phyloP scores from a whole-genome alignment of 257 asterid species.

The Marsdenia floribunda region DNA sequence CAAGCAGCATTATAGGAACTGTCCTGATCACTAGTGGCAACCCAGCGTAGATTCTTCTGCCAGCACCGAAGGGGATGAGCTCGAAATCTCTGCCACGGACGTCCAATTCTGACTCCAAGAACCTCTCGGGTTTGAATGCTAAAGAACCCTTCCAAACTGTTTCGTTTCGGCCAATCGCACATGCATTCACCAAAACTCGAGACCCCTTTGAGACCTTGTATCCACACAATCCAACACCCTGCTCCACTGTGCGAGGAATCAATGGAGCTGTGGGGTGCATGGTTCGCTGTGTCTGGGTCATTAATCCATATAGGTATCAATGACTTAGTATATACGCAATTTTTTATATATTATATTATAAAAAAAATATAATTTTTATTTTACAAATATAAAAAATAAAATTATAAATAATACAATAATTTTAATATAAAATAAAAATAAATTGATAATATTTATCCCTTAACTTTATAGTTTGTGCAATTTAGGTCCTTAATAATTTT shows the following conservation, averaged over 20 bases:
- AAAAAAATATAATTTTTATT: no score
- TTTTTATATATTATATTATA: no score
- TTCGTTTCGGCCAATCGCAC: slow-evolving; percentile 33
- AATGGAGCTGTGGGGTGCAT: no score
- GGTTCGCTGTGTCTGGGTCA: no score
- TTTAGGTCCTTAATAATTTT: no score
- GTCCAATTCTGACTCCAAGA: slow-evolving; percentile 21
- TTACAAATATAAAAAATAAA: no score
- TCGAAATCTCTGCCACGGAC: slow-evolving; percentile 30
- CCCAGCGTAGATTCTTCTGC: slow-evolving; percentile 31
- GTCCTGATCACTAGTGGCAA: slow-evolving; percentile 27
- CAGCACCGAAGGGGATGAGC: slow-evolving; percentile 36
- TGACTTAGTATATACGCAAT: no score
- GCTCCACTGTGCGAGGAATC: slow-evolving; percentile 25
- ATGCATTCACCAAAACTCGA: slow-evolving; percentile 26
- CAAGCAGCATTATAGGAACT: slow-evolving; percentile 25
- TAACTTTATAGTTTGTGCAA: no score
- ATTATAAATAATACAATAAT: no score
- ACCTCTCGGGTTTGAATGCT: slow-evolving; percentile 30
- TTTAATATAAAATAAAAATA: no score
- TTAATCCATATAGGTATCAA: no score
- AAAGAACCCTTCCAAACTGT: slow-evolving; percentile 17
- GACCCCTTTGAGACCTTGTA: slow-evolving; percentile 19
- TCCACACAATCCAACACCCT: slow-evolving; percentile 22
- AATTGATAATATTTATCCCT: no score